Conservation (phyloP, 1,284 basidiomycete genomes). For the Pseudozyma hubeiensis region DNA sequence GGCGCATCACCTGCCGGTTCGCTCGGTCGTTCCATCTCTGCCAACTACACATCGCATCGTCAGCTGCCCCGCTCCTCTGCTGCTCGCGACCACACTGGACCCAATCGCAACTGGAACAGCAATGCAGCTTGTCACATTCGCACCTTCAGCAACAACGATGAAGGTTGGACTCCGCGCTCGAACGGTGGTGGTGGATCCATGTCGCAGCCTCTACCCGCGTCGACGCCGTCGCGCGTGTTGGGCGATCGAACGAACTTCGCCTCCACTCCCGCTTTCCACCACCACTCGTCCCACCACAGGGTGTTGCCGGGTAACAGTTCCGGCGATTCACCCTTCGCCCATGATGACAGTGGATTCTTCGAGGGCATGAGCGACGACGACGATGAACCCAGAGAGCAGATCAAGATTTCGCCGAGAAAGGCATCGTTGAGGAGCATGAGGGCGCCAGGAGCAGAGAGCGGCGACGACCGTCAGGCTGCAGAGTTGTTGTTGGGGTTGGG, state of each 20-base stretch:
- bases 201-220: constrained; percentile 27
- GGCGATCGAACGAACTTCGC: constrained; percentile 34
- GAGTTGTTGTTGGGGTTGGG: constrained; percentile 58
- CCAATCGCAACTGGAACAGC: constrained; percentile 21
- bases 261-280: constrained; percentile 9
- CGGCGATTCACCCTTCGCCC: constrained; percentile 23
- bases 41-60: constrained; percentile 25
- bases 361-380: constrained; percentile 41
- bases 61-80: constrained; percentile 14
- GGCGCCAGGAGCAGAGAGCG: background rate
- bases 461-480: constrained; percentile 55
- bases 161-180: constrained; percentile 16
- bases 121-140: constrained; percentile 2
- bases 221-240: constrained; percentile 37
- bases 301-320: constrained; percentile 8
- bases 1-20: constrained; percentile 29
- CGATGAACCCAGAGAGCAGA: constrained; percentile 2
- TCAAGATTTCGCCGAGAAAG: constrained; percentile 19
- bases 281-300: constrained; percentile 1
- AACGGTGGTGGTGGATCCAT: constrained; percentile 12
- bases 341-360: constrained; percentile 61
- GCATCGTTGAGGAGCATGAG: constrained; percentile 22
- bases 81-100: constrained; percentile 2
- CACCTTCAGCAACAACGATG: constrained; percentile 18
- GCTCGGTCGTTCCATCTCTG: constrained; percentile 34